Conservation (phyloP, 176 grass and related monocot genomes). For the Themeda triandra region DNA sequence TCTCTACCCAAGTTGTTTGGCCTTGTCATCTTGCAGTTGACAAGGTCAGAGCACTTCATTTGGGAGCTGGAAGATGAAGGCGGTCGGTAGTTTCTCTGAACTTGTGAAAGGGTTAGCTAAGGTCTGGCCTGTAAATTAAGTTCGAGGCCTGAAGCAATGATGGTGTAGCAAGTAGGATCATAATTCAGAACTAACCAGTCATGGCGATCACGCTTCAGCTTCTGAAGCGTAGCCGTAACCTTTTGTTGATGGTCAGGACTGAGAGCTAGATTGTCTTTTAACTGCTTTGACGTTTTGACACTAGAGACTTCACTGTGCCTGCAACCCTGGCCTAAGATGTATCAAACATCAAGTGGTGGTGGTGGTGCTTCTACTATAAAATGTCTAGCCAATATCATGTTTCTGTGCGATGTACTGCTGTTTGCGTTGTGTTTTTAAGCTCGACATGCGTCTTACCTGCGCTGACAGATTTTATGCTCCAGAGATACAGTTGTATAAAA, state of each 20-base stretch:
- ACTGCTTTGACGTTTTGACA: not conserved
- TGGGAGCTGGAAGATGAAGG: conserved; percentile 20
- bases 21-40: not conserved
- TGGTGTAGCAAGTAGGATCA: not conserved
- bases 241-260: conserved; percentile 13
- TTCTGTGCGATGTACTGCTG: not conserved
- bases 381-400: not conserved
- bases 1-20: not conserved
- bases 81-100: not conserved
- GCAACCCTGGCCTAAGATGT: not conserved
- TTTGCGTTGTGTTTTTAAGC: not conserved
- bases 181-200: not conserved
- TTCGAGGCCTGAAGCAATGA: not conserved
- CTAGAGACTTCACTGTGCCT: too few relatives aligned
- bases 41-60: not conserved
- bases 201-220: not conserved
- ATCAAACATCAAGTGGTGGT: not conserved
- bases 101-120: not conserved
- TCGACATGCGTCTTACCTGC: not conserved
- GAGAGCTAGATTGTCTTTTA: not conserved
- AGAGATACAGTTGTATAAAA: not conserved
- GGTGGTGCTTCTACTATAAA: not conserved
- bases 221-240: not conserved
- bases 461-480: not conserved
- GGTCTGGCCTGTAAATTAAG: not conserved